These are phyloP conservation scores for Leccinum fibrillosum DNA, from an alignment of 768 basidiomycete genomes.

Conservation along the genomic window DNA sequence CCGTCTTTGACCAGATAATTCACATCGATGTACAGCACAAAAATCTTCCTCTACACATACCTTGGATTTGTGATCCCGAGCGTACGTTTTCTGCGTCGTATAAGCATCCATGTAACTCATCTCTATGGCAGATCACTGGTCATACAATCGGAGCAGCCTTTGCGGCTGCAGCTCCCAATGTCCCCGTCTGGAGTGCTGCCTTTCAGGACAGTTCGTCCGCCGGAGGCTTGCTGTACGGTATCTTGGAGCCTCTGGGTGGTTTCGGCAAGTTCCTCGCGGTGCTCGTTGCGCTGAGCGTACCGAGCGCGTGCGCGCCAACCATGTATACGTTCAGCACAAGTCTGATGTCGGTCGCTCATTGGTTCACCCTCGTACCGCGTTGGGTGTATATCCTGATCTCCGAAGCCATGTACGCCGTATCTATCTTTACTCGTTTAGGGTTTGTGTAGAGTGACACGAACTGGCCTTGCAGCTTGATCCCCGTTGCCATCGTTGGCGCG, in stretches of 20 bases:
- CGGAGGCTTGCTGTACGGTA: conserved; percentile 41
- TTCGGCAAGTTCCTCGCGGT: conserved; percentile 49
- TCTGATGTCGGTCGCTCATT: conserved; percentile 36
- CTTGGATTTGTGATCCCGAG: conserved; percentile 41
- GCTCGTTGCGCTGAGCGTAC: conserved; percentile 50
- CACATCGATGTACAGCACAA: conserved; percentile 21
- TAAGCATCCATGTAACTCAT: neutral
- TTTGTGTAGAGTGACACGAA: neutral
- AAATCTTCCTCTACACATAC: conserved; percentile 46
- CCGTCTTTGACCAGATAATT: neutral
- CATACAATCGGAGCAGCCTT: conserved; percentile 47
- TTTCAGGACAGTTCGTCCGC: conserved; percentile 42
- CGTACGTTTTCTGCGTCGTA: conserved; percentile 25
- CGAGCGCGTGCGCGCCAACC: conserved; percentile 55
- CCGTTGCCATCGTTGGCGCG: conserved; percentile 47
- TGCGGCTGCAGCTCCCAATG: conserved; percentile 37
- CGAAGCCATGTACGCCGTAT: conserved; percentile 38
- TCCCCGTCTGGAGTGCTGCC: conserved; percentile 38
- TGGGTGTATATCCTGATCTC: conserved; percentile 47
- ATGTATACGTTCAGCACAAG: conserved; percentile 55
- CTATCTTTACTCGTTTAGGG: neutral
- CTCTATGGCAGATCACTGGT: conserved; percentile 30
- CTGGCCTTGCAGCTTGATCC: conserved; percentile 36
- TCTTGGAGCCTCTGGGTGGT: conserved; percentile 37
- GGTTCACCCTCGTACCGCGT: conserved; percentile 39